Evolutionary conservation across 1,284 basidiomycete genomes (phyloP).

Genomic region (Blastosporella zonata): DNA sequence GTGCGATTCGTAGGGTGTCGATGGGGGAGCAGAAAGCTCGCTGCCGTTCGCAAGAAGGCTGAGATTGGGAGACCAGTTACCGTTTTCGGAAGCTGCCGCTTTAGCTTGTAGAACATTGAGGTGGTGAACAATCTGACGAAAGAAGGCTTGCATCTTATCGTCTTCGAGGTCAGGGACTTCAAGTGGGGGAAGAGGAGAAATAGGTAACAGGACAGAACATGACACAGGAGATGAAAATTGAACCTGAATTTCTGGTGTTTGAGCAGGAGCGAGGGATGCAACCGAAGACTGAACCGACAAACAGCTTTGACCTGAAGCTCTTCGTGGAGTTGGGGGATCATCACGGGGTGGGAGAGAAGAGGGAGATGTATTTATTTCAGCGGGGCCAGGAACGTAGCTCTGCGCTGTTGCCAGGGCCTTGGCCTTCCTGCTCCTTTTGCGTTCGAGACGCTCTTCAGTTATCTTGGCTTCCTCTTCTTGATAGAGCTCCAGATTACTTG

Average conservation of each 20-base stretch:
- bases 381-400: background rate
- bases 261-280: conserved; percentile 8
- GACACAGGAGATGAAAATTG: conserved; percentile 28
- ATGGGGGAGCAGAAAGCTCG: conserved; percentile 5
- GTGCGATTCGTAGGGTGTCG: conserved; percentile 9
- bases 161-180: conserved; percentile 57
- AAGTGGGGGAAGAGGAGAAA: conserved; percentile 35
- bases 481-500: conserved; percentile 62
- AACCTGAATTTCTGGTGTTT: conserved; percentile 25
- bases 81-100: conserved; percentile 23
- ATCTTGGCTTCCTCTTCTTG: conserved; percentile 49
- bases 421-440: conserved; percentile 29
- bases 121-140: conserved; percentile 79
- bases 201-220: conserved; percentile 20
- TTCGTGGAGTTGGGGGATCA: conserved; percentile 58
- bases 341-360: conserved; percentile 49
- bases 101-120: conserved; percentile 66
- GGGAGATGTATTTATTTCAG: conserved; percentile 22
- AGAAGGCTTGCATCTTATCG: conserved; percentile 73
- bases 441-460: conserved; percentile 27
- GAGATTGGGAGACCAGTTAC: conserved; percentile 22
- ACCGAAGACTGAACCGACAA: conserved; percentile 15
- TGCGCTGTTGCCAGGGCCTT: conserved; percentile 16
- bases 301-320: conserved; percentile 35
- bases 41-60: conserved; percentile 1